Evolutionary conservation across 352 stramenopile genomes (phyloP).

Genomic region (Phytophthora nicotianae): DNA sequence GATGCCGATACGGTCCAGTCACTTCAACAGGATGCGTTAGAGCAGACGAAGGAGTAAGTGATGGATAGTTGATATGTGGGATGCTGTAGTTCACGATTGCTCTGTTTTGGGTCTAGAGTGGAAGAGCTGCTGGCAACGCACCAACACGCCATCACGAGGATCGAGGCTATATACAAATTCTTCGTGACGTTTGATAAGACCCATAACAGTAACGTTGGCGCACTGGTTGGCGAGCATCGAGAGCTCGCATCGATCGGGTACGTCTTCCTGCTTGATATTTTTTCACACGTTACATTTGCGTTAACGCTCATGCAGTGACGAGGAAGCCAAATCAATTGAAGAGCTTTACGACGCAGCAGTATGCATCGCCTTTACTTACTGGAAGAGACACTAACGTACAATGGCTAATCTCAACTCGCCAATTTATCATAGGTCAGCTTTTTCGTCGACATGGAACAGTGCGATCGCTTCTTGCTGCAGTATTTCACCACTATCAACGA

Average conservation of each 20-base stretch:
- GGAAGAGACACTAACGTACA: neutral
- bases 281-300: no score
- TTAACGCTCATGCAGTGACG: conserved; percentile 19
- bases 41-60: conserved; percentile 72
- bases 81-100: neutral
- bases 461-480: conserved; percentile 72
- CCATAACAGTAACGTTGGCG: conserved; percentile 40
- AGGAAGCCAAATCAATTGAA: conserved; percentile 44
- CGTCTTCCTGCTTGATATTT: neutral
- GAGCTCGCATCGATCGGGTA: conserved; percentile 24
- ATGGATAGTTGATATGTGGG: neutral
- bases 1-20: conserved; percentile 82
- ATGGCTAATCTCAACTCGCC: neutral
- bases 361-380: conserved; percentile 1
- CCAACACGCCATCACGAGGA: conserved; percentile 64
- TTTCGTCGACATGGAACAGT: conserved; percentile 91
- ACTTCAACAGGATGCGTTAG: conserved; percentile 74
- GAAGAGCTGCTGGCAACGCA: conserved; percentile 70
- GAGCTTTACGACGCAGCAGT: conserved; percentile 55
- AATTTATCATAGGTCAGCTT: conserved; percentile 56
- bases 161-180: conserved; percentile 64
- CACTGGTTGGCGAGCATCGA: conserved; percentile 37
- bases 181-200: conserved; percentile 64
- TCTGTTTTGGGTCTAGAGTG: conserved; percentile 40
- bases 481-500: conserved; percentile 89